Evolutionary conservation across 805 yeast species (phyloP).

Genomic region (Naumovozyma baii): DNA sequence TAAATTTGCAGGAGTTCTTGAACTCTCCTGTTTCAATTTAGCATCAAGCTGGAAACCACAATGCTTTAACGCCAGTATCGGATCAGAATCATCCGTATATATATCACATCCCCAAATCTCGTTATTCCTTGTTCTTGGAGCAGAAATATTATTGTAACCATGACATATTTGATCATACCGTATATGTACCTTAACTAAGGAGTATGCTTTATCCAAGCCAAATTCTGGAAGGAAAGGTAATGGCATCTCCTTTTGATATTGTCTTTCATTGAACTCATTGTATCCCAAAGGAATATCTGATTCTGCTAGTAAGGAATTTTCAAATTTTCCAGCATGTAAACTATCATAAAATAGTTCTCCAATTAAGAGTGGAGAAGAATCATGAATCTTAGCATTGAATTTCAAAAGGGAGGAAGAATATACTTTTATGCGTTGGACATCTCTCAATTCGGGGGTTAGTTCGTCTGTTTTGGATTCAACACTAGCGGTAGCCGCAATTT

Average conservation of each 20-base stretch:
- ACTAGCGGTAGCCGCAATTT: background rate
- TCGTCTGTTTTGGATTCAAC: too few relatives aligned
- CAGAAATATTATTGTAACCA: conserved; percentile 12
- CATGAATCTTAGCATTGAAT: background rate
- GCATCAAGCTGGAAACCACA: conserved; percentile 49
- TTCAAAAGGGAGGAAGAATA: background rate
- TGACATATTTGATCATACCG: conserved; percentile 15
- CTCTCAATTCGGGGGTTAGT: too few relatives aligned
- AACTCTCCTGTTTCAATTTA: conserved; percentile 20
- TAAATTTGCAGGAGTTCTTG: conserved; percentile 35
- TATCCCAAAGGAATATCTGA: too few relatives aligned
- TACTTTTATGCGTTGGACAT: too few relatives aligned
- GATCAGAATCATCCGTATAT: conserved; percentile 89
- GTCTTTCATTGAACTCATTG: too few relatives aligned
- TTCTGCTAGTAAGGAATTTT: too few relatives aligned
- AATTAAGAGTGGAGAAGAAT: background rate
- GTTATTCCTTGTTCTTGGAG: conserved; percentile 37
- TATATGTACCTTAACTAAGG: conserved; percentile 16
- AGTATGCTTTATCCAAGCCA: conserved; percentile 13
- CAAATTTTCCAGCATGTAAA: background rate
- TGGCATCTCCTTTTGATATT: conserved; percentile 6
- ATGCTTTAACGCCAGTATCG: conserved; percentile 65
- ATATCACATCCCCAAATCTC: conserved; percentile 86
- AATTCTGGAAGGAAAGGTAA: conserved; percentile 23
- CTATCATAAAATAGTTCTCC: background rate